A percentile compares a stretch with the other conserved stretches of the same genome.
These are phyloP conservation scores for Rhodotorula toruloides DNA, from an alignment of 768 basidiomycete species.

Conservation along the genomic window DNA sequence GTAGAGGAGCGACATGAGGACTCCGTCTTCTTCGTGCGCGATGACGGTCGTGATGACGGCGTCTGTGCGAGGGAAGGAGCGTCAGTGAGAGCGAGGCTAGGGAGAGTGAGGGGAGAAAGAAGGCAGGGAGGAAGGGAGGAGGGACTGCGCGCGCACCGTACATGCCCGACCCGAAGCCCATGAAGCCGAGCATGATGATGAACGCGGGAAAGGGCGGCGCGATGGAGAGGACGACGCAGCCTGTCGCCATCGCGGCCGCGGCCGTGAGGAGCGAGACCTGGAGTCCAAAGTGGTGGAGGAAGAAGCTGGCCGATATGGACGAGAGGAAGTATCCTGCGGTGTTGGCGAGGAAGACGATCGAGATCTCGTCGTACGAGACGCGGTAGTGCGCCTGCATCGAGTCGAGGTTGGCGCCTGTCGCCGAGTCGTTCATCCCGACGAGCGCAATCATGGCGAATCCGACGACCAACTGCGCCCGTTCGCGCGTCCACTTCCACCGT, in stretches of 20 bases:
- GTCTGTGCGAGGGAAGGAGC: too few species aligned
- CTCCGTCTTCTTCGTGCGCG: constrained; percentile 30
- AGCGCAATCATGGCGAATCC: constrained; percentile 21
- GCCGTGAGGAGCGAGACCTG: constrained; percentile 27
- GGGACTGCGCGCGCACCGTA: too few species aligned
- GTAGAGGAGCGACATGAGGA: constrained; percentile 27
- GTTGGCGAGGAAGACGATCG: constrained; percentile 35
- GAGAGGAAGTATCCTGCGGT: constrained; percentile 29
- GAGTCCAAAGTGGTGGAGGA: constrained; percentile 39
- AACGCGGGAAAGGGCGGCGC: constrained; percentile 35
- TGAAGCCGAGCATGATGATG: constrained; percentile 19
- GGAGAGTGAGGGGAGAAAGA: background rate
- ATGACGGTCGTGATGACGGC: constrained; percentile 28
- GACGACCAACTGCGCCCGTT: constrained; percentile 14
- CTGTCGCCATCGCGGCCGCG: background rate
- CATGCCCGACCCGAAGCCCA: constrained; percentile 35
- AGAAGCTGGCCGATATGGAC: constrained; percentile 21
- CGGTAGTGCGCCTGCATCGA: constrained; percentile 34
- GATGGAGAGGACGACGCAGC: constrained; percentile 21
- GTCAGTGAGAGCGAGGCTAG: background rate
- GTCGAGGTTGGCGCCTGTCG: constrained; percentile 31
- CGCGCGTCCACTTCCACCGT: background rate
- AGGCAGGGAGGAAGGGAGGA: too few species aligned
- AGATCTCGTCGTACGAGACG: constrained; percentile 35
- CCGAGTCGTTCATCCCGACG: constrained; percentile 33